Conservation (phyloP, 176 grass and related monocot genomes). For the Oryza glumipatula region DNA sequence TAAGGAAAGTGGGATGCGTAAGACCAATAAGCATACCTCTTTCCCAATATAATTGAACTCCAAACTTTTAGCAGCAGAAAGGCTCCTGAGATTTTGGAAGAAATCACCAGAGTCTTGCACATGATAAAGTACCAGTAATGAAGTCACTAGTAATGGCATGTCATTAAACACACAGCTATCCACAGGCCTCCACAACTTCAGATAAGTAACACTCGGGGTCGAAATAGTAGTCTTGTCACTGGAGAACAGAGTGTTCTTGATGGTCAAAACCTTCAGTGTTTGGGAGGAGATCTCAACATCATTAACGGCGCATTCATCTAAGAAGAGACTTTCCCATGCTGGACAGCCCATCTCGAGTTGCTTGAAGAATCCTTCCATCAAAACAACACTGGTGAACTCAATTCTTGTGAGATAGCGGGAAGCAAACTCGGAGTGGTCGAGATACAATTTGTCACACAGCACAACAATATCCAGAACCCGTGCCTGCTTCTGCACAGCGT, state of each 20-base stretch:
- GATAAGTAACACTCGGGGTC: background rate
- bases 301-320: background rate
- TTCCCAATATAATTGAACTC: too few species aligned
- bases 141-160: slow-evolving; percentile 7
- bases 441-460: background rate
- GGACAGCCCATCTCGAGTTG: background rate
- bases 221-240: background rate
- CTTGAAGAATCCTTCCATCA: background rate
- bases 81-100: too few species aligned
- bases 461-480: background rate
- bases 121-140: too few species aligned
- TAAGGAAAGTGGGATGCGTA: background rate
- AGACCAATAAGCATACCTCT: slow-evolving; percentile 32
- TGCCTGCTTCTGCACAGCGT: background rate
- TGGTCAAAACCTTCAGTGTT: slow-evolving; percentile 18
- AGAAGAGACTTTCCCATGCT: background rate
- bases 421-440: background rate
- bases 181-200: rapidly evolving
- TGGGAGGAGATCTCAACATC: slow-evolving; percentile 10
- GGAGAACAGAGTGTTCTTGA: background rate
- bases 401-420: background rate
- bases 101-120: too few species aligned
- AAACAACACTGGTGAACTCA: background rate
- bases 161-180: background rate
- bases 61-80: too few species aligned